A percentile compares a stretch with the other conserved stretches of the same genome.
Conservation (phyloP, 768 basidiomycete genomes). For the Tricholoma sp. region DNA sequence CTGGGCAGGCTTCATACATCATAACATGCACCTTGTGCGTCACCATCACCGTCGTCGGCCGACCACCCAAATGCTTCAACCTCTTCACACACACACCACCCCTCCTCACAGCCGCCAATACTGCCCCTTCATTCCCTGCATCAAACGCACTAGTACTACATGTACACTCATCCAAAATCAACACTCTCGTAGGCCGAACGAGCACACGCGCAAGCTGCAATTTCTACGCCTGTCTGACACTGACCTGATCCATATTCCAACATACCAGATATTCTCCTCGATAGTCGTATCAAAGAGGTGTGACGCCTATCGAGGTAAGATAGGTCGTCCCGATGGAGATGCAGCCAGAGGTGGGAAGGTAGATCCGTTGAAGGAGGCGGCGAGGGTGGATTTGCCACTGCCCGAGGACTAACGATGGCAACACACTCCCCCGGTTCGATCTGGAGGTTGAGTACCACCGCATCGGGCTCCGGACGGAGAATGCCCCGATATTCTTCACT, state of each 20-base stretch:
- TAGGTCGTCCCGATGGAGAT: constrained; percentile 54
- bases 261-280: constrained; percentile 87
- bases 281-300: constrained; percentile 87
- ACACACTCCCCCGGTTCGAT: constrained; percentile 78
- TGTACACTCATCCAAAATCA: constrained; percentile 93
- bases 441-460: constrained; percentile 64
- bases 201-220: constrained; percentile 89
- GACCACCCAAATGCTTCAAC: no score
- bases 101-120: constrained; percentile 68
- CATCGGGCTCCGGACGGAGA: constrained; percentile 59
- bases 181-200: constrained; percentile 61
- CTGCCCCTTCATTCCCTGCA: constrained; percentile 72
- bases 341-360: constrained; percentile 66
- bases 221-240: constrained; percentile 95
- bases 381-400: constrained; percentile 90
- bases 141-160: constrained; percentile 95
- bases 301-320: constrained; percentile 55
- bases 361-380: constrained; percentile 82
- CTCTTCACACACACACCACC: no score
- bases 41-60: constrained; percentile 77
- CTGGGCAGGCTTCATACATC: no score
- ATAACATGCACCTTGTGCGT: constrained; percentile 91
- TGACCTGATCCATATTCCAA: constrained; percentile 54
- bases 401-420: constrained; percentile 92
- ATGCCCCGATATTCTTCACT: constrained; percentile 69